Evolutionary conservation across 1,284 basidiomycete genomes (phyloP), one percentile per base, ranked within the genome.

Genomic region (Cutaneotrichosporon sp.): DNA sequence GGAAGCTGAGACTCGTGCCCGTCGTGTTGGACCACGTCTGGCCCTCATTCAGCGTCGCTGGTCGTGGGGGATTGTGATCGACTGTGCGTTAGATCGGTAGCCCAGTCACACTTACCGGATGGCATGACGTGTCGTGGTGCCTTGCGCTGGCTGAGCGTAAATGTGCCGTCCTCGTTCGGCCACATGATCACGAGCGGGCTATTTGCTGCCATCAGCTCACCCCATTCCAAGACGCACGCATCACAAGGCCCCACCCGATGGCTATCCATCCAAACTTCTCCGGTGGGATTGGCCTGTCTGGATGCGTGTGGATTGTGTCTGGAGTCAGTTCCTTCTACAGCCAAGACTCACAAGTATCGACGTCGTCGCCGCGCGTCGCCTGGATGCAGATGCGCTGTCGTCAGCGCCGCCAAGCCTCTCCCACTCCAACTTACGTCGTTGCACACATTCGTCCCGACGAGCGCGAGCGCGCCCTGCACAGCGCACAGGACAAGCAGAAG

Each of bases 161-260:
- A 80, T 2, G 81, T 77, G 9, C 84, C 84, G 66, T 86, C 83
- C 13, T 76, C 73, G 70, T 87, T 86, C 8, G 84, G 79, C 88
- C 88, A 89, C 77, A 86, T 83, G 53, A 89, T 85, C 58, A 88
- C 85, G 85, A 88, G 86, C 0, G 85, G 84, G 11, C 83, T 80
- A 65, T 82, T 67, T 9, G 81, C 74, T 78, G 60, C 6, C 9
- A 52, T 65, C 38, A 65, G 61, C 14, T 8, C 5, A 5, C 21
- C 14, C 40, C 6, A 5, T 21, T 22, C 31, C 7, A 58, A n/a
- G 18, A 67, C 65, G 31, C 56, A 68, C 66, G 46, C 66, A 68
- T 68, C 21, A 58, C 56, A 2, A 21, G 30, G 14, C 66, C 66
- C 26, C 59, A 68, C 0, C 63, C 66, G 2, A 65, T 21, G 0